Conservation (phyloP, 1,284 basidiomycete genomes). For the Cutaneotrichosporon daszewskae region DNA sequence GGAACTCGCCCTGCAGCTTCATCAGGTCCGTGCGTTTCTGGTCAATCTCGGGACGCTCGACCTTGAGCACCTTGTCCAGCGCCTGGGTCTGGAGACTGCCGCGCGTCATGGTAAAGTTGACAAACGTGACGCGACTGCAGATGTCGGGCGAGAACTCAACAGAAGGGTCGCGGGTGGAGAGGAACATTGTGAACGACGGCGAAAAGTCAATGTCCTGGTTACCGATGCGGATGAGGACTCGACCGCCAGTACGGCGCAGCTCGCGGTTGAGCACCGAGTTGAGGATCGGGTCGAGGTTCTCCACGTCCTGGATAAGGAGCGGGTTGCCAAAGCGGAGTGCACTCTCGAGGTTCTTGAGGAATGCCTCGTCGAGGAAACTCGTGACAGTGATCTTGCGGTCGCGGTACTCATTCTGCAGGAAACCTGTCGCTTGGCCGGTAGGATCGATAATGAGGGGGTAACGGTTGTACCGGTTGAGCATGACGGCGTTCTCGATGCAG, state of each 20-base stretch:
- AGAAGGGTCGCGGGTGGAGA: slow-evolving; percentile 93
- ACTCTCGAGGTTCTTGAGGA: slow-evolving; percentile 96
- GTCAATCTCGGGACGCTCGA: slow-evolving; percentile 94
- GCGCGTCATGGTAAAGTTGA: slow-evolving; percentile 99
- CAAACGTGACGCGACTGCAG: slow-evolving; percentile 96
- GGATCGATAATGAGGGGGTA: slow-evolving; percentile 98
- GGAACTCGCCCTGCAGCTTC: slow-evolving; percentile 98
- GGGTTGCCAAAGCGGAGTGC: slow-evolving; percentile 99
- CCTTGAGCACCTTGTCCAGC: slow-evolving; percentile 92
- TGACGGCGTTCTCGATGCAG: slow-evolving; percentile 97
- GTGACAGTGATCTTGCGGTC: slow-evolving; percentile 96
- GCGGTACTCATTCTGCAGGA: slow-evolving; percentile 90
- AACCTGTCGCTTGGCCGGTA: slow-evolving; percentile 94
- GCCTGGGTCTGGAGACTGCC: slow-evolving; percentile 98
- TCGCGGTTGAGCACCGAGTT: slow-evolving; percentile 98
- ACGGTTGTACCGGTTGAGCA: slow-evolving; percentile 95
- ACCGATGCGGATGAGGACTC: slow-evolving; percentile 95
- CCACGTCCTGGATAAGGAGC: slow-evolving; percentile 94
- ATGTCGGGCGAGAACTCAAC: slow-evolving; percentile 98
- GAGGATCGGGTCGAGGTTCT: slow-evolving; percentile 94
- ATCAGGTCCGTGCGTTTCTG: slow-evolving; percentile 95
- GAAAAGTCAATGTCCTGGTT: slow-evolving; percentile 99
- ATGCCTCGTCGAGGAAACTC: slow-evolving; percentile 96
- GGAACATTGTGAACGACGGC: slow-evolving; percentile 97
- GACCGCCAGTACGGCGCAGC: slow-evolving; percentile 88